Percentiles rank a stretch among this genome's conserved stretches.
Conservation (phyloP, 2,329 filamentous ascomycete genomes). For the Orbilia oligospora region DNA sequence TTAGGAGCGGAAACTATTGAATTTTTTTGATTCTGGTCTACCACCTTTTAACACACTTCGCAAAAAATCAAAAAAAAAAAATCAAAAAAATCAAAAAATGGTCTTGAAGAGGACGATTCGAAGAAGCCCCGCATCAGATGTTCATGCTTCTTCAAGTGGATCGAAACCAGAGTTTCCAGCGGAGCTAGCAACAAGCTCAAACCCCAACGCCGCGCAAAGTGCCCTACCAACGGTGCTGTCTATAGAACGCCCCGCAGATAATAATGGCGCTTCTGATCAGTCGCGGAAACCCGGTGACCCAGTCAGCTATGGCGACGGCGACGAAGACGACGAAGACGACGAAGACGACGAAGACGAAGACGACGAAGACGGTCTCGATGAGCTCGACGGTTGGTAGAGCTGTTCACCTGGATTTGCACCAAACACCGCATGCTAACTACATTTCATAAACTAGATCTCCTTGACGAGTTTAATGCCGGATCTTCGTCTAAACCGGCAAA, state of each 20-base stretch:
- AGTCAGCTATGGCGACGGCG: constrained; percentile 51
- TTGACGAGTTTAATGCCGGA: constrained; percentile 80
- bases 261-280: not conserved
- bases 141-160: constrained; percentile 1
- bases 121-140: constrained; percentile 25
- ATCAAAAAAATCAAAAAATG: not conserved
- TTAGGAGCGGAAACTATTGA: not conserved
- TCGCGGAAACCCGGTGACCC: not conserved
- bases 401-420: not conserved
- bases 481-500: constrained; percentile 46
- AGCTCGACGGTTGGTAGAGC: constrained; percentile 80
- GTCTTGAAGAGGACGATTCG: not conserved
- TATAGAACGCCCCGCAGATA: not conserved
- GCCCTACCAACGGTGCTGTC: not conserved
- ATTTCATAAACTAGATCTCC: constrained; percentile 76
- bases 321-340: constrained; percentile 84
- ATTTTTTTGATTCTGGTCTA: not conserved
- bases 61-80: not conserved
- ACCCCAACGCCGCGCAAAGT: not conserved
- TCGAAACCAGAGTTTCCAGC: not conserved
- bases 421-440: not conserved
- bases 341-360: constrained; percentile 90
- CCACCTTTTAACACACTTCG: not conserved
- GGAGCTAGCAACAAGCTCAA: not conserved
- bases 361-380: constrained; percentile 91